Evolutionary conservation across 148 eudicot genomes (phyloP), one percentile per base, ranked within the genome.

Genomic region (Vaccinium macrocarpon): DNA sequence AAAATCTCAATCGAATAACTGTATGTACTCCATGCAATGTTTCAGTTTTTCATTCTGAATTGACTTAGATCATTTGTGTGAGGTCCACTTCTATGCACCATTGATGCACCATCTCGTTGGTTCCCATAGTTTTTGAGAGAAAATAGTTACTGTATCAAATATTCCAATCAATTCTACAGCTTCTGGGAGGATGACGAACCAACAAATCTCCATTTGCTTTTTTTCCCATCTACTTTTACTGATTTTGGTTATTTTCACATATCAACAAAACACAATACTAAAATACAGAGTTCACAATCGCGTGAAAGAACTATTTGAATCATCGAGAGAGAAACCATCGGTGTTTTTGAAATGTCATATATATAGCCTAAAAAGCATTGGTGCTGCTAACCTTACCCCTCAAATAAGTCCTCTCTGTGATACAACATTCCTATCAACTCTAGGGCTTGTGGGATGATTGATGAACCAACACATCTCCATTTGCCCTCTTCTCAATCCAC

Each of bases 391-490:
- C 50, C 13, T 16, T 38, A 21, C 13, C n/a, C 16, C 64, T 13
- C 8, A 50, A 76, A 76, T 11, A 77, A 51, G 19, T 23, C 56
- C 27, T 32, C 64, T 29, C 42, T 29, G 42, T 57, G 66, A 29
- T 55, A 78, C 62, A 55, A 79, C 29, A 32, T 29, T 32, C 49
- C 68, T 56, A 56, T 29, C 25, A 79, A 79, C 42, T 29, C 49
- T 29, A 55, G 48, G 81, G 48, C n/a, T 55, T 79, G 68, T 55
- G 81, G 81, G 71, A 64, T 64, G 71, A 64, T 64, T 64, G 29
- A 52, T 53, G 46, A 55, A 78, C 64, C 23, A 78, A 78, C 81
- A 78, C 81, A n/a, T 78, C 38, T 18, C 62, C 56, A 25, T 55
- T 53, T 53, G 48, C 64, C 62, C 5, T 78, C 46, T 53, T 27